A percentile compares a stretch with the other conserved stretches of the same genome.
These are phyloP conservation scores for Dothistroma septosporum DNA, from an alignment of 2,329 filamentous ascomycete species.

Conservation along the genomic window DNA sequence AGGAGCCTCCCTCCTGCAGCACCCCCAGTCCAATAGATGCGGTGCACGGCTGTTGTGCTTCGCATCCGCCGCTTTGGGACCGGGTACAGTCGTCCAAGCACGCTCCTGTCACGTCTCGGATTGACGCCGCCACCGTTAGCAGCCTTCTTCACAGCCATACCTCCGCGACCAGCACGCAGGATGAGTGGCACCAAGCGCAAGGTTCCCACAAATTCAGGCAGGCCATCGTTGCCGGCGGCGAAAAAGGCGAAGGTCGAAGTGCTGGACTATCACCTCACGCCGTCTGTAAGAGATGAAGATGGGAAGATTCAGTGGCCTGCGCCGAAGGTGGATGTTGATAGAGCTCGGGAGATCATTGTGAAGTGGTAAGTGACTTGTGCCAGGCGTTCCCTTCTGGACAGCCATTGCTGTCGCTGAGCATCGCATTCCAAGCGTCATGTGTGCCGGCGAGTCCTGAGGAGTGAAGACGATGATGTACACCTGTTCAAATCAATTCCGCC, in stretches of 20 bases:
- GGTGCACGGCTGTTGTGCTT: neutral
- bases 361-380: conserved; percentile 49
- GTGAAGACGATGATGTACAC: neutral
- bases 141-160: neutral
- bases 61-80: neutral
- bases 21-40: neutral
- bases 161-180: neutral
- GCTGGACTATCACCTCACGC: conserved; percentile 46
- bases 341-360: conserved; percentile 53
- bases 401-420: neutral
- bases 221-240: conserved; percentile 15
- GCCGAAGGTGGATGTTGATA: conserved; percentile 51
- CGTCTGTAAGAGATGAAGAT: conserved; percentile 40
- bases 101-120: neutral
- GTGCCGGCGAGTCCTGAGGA: neutral
- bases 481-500: neutral
- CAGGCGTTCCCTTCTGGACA: neutral
- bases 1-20: neutral
- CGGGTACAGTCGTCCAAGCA: neutral
- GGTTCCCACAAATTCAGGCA: neutral
- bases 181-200: conserved; percentile 17
- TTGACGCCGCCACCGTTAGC: neutral
- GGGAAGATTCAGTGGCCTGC: conserved; percentile 61
- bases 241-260: conserved; percentile 34
- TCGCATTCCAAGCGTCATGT: neutral